A percentile compares a stretch with the other conserved stretches of the same genome.
Conservation (phyloP, 371 early-diverging fungal species). For the Apophysomyces trapeziformis region DNA sequence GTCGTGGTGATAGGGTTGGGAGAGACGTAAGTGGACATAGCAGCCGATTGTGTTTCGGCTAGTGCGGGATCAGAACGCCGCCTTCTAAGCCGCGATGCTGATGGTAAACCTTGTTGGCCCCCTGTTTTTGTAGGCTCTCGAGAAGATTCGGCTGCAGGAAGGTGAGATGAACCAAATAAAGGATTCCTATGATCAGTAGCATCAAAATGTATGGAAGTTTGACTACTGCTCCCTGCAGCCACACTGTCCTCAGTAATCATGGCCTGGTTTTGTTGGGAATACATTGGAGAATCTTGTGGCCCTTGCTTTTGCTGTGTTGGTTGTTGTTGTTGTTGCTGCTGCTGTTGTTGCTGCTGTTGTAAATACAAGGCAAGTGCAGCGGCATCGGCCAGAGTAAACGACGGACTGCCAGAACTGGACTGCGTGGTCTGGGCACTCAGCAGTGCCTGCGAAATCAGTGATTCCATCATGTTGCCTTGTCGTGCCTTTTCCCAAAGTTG, state of each 20-base stretch:
- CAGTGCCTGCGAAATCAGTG: not conserved
- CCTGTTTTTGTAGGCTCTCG: no score
- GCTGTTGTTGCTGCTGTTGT: constrained; percentile 17
- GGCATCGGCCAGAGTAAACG: constrained; percentile 14
- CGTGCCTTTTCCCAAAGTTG: constrained; percentile 1
- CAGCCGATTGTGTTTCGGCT: constrained; percentile 35
- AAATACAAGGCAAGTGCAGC: constrained; percentile 17
- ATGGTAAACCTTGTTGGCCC: not conserved
- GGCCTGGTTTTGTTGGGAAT: not conserved
- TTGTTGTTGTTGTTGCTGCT: constrained; percentile 12
- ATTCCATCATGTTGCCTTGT: constrained; percentile 2
- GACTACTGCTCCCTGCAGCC: no score
- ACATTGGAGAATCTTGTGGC: not conserved
- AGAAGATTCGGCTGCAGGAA: no score
- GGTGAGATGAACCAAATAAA: no score
- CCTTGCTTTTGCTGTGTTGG: not conserved
- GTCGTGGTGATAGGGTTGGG: constrained; percentile 33
- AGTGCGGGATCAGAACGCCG: constrained; percentile 28
- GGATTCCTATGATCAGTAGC: no score
- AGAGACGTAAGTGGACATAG: constrained; percentile 38
- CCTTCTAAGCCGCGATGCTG: constrained; percentile 24
- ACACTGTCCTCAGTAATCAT: no score
- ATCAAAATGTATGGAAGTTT: no score
- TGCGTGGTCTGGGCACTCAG: not conserved
- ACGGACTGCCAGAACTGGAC: not conserved